phyloP scores from a whole-genome alignment of 2,329 filamentous ascomycete genomes.

The Venturia oleaginea region DNA sequence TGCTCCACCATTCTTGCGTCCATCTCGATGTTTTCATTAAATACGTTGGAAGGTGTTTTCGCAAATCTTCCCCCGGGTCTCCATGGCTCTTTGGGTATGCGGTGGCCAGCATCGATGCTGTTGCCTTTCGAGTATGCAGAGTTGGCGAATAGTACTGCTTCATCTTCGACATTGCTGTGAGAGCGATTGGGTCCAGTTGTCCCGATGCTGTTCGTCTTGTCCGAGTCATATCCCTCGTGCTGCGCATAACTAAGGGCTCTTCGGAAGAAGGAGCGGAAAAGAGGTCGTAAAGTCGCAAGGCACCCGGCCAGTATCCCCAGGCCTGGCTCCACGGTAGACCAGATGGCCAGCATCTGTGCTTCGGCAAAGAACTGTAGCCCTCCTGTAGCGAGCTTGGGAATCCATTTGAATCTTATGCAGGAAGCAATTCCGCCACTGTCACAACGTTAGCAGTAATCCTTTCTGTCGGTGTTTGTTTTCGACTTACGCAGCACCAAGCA shows the following conservation, averaged over 20 bases:
- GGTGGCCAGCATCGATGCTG: not conserved
- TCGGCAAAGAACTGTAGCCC: slow-evolving; percentile 1
- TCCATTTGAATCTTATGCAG: slow-evolving; percentile 12
- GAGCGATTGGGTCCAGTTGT: not conserved
- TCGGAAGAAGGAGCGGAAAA: slow-evolving; percentile 8
- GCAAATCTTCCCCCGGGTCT: not conserved
- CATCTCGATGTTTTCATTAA: not conserved
- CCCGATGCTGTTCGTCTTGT: not conserved
- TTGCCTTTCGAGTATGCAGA: not conserved
- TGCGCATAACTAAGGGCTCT: not conserved
- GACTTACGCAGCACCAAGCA: slow-evolving; percentile 28
- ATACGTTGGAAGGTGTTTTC: not conserved
- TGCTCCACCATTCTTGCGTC: not conserved
- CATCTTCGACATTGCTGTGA: not conserved
- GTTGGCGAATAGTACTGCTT: not conserved
- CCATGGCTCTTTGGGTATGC: not conserved
- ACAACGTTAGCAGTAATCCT: not conserved
- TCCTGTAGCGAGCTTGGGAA: not conserved
- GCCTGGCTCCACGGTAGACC: slow-evolving; percentile 14
- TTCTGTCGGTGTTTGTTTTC: not conserved
- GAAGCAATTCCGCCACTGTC: slow-evolving; percentile 14
- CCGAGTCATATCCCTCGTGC: not conserved
- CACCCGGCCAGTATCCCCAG: slow-evolving; percentile 12
- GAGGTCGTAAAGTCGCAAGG: slow-evolving; percentile 15
- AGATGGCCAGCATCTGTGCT: slow-evolving; percentile 7